Percentiles rank a stretch among this genome's conserved stretches.
These are phyloP conservation scores for Coemansia sp. DNA, from an alignment of 192 early-diverging fungal genomes.

Conservation along the genomic window DNA sequence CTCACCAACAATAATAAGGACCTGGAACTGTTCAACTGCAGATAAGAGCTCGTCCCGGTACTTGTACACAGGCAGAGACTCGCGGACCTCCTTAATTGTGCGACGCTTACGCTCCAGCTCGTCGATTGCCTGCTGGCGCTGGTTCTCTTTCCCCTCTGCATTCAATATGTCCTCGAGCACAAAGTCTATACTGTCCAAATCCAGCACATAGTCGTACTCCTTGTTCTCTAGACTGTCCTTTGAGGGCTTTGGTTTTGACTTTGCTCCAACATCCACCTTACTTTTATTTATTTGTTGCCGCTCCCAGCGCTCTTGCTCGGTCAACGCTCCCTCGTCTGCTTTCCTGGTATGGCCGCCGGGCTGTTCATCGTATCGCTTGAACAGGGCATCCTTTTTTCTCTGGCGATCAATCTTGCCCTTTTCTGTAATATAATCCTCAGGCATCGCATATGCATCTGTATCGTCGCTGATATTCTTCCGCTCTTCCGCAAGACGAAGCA, in stretches of 20 bases:
- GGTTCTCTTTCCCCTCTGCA: slow-evolving; percentile 57
- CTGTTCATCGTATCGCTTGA: slow-evolving; percentile 84
- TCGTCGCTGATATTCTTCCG: slow-evolving; percentile 76
- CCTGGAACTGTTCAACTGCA: slow-evolving; percentile 82
- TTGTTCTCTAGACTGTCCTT: slow-evolving; percentile 50
- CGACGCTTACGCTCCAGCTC: slow-evolving; percentile 68
- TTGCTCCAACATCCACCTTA: slow-evolving; percentile 57
- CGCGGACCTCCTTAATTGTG: slow-evolving; percentile 54
- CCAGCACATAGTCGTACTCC: slow-evolving; percentile 94
- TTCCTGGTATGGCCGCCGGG: slow-evolving; percentile 32
- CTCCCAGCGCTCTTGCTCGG: slow-evolving; percentile 95
- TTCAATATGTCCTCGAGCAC: slow-evolving; percentile 72
- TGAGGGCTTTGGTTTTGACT: slow-evolving; percentile 49
- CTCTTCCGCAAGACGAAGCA: slow-evolving; percentile 83
- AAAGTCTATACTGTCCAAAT: slow-evolving; percentile 90
- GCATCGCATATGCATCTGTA: slow-evolving; percentile 83
- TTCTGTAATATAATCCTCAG: slow-evolving; percentile 95
- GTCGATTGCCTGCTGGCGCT: slow-evolving; percentile 60
- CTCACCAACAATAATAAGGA: slow-evolving; percentile 94
- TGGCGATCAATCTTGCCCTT: slow-evolving; percentile 97
- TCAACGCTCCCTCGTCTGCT: slow-evolving; percentile 39
- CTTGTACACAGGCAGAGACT: slow-evolving; percentile 88
- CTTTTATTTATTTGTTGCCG: slow-evolving; percentile 73
- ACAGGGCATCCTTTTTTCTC: slow-evolving; percentile 85
- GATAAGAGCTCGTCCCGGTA: slow-evolving; percentile 81